Base-by-base conservation (phyloP, 768 basidiomycete genomes). In the Exidia glandulosa region DNA sequence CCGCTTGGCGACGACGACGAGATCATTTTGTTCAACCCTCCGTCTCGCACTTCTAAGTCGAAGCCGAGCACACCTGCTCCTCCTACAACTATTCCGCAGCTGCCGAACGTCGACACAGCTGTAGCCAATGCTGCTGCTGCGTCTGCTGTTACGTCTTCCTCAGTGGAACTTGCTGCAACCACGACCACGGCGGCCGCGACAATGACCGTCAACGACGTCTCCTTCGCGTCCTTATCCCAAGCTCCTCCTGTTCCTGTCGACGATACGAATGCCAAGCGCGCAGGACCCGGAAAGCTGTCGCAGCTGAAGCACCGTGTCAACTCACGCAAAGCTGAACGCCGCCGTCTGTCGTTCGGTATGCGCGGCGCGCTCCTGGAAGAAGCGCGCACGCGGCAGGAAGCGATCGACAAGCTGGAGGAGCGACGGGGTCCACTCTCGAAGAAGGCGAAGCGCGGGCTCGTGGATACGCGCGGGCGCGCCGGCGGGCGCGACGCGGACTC, bases 401-500 rank as follows among this genome's bases (percentile, higher is more conserved):
- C 30, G 3, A n/a, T 27, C 47, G 34, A 19, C 7, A 59, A 59
- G 47, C 32, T 9, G 83, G 84, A 57, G 75, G 78, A 1, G 73
- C 77, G 3, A 79, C 81, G 57, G 77, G 84, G 0, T 84, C 81
- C 16, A 78, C 79, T 64, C 66, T 79, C 62, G 77, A 79, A 12
- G 86, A 88, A 67, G 23, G 79, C 74, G 13, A 71, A 72, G 63
- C 65, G 85, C 64, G 78, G 69, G 19, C 73, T 68, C 19, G 71
- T 66, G 12, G 66, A 70, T 36, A 45, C 41, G 41, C 41, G 41
- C 63, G 72, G 81, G 68, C 77, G 86, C 57, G 71, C 74, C 48
- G 85, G 77, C 0, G 86, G 86, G 66, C 85, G 84, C 31, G 88
- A 89, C 66, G 61, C 88, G 13, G 82, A 87, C 47, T 87, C 83